phyloP scores from a whole-genome alignment of 768 basidiomycete species.

The Hygrophoropsis aurantiaca region DNA sequence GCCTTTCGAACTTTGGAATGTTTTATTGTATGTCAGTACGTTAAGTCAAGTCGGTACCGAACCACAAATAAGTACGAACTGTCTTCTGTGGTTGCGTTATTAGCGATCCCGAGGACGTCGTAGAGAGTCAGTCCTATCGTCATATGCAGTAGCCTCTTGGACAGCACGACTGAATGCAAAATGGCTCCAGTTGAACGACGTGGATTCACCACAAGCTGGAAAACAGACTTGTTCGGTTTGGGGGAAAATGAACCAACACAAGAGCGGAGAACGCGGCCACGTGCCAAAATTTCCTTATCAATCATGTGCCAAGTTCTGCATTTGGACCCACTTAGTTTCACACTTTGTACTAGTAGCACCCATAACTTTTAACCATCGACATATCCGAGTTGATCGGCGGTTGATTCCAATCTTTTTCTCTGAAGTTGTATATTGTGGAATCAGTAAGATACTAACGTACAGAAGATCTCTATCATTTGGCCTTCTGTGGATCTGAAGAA shows the following conservation, averaged over 20 bases:
- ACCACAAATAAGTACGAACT: conserved; percentile 31
- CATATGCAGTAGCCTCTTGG: conserved; percentile 18
- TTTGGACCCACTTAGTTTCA: too few species aligned
- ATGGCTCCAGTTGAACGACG: background rate
- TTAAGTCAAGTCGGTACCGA: conserved; percentile 3
- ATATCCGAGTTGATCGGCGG: too few species aligned
- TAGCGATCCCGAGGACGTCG: conserved; percentile 45
- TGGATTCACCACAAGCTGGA: background rate
- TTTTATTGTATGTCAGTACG: background rate
- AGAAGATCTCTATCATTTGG: too few species aligned
- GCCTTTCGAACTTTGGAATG: conserved; percentile 63
- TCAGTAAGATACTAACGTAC: too few species aligned
- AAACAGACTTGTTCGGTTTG: too few species aligned
- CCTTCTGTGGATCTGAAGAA: too few species aligned
- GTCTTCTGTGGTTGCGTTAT: conserved; percentile 50
- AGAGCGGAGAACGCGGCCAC: background rate
- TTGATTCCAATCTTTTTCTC: too few species aligned
- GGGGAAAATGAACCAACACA: background rate
- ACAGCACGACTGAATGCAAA: background rate
- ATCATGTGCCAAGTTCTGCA: too few species aligned
- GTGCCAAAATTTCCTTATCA: too few species aligned
- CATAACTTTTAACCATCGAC: too few species aligned
- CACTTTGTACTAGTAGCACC: too few species aligned
- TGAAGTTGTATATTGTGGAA: too few species aligned
- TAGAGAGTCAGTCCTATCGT: conserved; percentile 35